Conservation (phyloP, 2,329 filamentous ascomycete genomes). For the Colletotrichum endophyticum region DNA sequence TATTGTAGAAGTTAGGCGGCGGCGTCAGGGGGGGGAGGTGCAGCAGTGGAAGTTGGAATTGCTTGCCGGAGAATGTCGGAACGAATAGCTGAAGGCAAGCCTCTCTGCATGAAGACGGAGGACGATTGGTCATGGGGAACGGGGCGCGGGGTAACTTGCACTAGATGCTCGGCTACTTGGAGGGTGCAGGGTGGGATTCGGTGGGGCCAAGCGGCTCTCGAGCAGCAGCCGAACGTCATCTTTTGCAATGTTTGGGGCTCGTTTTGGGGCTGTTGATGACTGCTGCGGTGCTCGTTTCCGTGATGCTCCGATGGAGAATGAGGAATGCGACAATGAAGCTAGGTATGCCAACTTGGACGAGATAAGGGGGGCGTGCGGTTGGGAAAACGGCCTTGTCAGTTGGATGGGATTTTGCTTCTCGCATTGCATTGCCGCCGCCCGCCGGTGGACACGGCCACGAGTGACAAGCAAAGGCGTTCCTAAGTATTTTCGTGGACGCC, state of each 20-base stretch:
- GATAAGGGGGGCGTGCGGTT: background rate
- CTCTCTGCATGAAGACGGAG: background rate
- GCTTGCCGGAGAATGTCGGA: constrained; percentile 19
- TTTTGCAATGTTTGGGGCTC: constrained; percentile 10
- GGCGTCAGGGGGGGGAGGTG: background rate
- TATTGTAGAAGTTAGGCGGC: background rate
- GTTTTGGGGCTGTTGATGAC: background rate
- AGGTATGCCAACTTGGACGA: background rate
- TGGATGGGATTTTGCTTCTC: constrained; percentile 2
- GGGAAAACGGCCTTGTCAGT: background rate
- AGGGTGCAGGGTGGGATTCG: background rate
- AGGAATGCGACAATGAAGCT: background rate
- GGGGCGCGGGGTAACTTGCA: constrained; percentile 12
- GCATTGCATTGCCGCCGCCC: constrained; percentile 14
- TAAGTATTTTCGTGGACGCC: constrained; percentile 7
- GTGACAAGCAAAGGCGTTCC: background rate
- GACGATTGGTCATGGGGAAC: background rate
- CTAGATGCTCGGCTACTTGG: constrained; percentile 2
- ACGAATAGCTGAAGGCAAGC: background rate
- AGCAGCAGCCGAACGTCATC: constrained; percentile 20
- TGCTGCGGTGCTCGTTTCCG: background rate
- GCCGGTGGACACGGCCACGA: background rate
- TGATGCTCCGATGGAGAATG: constrained; percentile 13
- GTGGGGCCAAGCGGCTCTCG: constrained; percentile 20
- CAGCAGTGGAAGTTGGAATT: background rate